Evolutionary conservation across 2,329 filamentous ascomycete genomes (phyloP), one percentile per base, ranked within the genome.

Genomic region (Aspergillus sp.): DNA sequence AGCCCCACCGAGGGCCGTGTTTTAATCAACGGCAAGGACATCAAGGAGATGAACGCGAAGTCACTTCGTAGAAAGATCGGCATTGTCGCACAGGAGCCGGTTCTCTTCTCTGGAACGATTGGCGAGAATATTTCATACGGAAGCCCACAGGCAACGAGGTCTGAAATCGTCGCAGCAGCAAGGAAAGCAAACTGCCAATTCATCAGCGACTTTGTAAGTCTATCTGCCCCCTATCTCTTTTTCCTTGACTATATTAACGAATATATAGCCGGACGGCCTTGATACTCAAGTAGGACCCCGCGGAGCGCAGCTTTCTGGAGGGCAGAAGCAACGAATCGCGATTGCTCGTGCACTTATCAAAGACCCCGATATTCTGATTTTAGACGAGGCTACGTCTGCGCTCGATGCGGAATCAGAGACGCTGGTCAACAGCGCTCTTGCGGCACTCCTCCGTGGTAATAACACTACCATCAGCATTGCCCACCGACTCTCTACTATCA

Each of bases 381-480:
- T 99, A 1, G 95, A 99, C 70, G 95, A 99, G 80, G 90, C 96
- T 17, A 99, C 96, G 0, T 96, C 91, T 2, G 95, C 95, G 0
- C 83, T 99, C 7, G 95, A 99, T 71, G 95, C 95, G 13, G 95
- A 99, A 75, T 96, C 91, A 0, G 95, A 99, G 74, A 98, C 95
- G 0, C 84, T 98, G 3, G 95, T 99, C 59, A 99, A 99, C 72
- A 88, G 91, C 66, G 95, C 95, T 3, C 82, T 99, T 3, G 86
- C 86, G 6, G 86, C 86, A 44, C 82, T 99, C 34, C 86, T 99
- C 26, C 84, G 86, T 61, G 92, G 92, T 32, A 90, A 89, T 69
- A 97, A 95, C 75, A 99, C 96, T 0, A 99, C 95, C 11, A 98
- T 99, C 71, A 96, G 91, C 53, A 99, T 99, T 68, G 96, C 95